Evolutionary conservation across 139 green algal genomes (phyloP).

Genomic region (Microglena sp.): DNA sequence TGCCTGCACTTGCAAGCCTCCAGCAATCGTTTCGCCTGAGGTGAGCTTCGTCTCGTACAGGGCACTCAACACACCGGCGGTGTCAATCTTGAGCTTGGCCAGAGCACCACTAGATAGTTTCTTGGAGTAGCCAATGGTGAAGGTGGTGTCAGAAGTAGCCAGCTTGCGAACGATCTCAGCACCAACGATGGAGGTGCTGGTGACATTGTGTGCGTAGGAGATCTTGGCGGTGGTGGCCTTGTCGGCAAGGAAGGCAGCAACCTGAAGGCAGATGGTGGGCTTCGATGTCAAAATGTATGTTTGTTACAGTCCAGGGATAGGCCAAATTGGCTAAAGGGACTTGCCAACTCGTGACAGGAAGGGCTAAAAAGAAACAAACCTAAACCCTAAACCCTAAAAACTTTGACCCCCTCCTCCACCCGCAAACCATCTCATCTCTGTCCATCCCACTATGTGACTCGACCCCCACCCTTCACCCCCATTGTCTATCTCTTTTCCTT

Average conservation of each 20-base stretch:
- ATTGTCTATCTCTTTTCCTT: no score
- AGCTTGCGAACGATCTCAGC: slow-evolving; percentile 31
- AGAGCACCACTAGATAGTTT: slow-evolving; percentile 23
- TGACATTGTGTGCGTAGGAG: slow-evolving; percentile 21
- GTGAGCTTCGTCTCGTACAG: slow-evolving; percentile 39
- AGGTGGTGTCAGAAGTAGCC: slow-evolving; percentile 11
- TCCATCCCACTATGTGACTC: no score
- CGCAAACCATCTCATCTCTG: no score
- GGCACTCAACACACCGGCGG: slow-evolving; percentile 16
- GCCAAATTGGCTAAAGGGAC: no score
- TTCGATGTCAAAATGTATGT: no score
- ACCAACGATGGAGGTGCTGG: slow-evolving; percentile 10
- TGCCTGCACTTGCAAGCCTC: slow-evolving; percentile 28
- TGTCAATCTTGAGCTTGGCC: slow-evolving; percentile 32
- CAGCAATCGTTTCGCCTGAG: slow-evolving; percentile 27
- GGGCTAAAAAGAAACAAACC: no score
- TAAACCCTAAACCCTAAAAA: no score
- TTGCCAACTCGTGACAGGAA: no score
- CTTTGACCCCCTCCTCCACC: no score
- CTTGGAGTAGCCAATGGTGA: slow-evolving; percentile 23
- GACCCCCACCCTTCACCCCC: no score
- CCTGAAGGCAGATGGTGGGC: background rate
- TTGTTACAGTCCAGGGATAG: no score
- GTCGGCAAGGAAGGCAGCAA: slow-evolving; percentile 18
- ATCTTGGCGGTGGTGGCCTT: slow-evolving; percentile 17